These are phyloP conservation scores for Alternaria arborescens DNA, from an alignment of 2,329 filamentous ascomycete genomes.

Conservation along the genomic window DNA sequence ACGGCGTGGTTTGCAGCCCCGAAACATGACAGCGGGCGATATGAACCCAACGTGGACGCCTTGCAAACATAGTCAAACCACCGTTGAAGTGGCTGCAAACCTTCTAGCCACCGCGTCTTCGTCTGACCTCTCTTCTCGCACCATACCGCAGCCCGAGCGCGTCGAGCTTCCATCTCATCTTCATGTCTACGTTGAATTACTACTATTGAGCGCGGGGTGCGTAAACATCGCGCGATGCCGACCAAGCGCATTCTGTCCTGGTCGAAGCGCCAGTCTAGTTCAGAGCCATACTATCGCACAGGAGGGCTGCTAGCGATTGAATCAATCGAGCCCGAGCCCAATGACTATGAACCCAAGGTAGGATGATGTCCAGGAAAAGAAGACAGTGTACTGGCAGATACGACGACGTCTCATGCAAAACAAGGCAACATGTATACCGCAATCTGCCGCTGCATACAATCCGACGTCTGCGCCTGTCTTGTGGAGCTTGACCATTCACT, in stretches of 20 bases:
- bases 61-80: slow-evolving; percentile 14
- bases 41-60: slow-evolving; percentile 21
- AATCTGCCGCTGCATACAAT: slow-evolving; percentile 21
- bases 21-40: slow-evolving; percentile 19
- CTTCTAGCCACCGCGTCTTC: slow-evolving; percentile 3
- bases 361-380: slow-evolving; percentile 21
- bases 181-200: slow-evolving; percentile 15
- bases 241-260: slow-evolving; percentile 57
- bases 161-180: slow-evolving; percentile 1
- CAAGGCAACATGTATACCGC: slow-evolving; percentile 26
- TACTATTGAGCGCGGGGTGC: slow-evolving; percentile 7
- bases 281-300: slow-evolving; percentile 48
- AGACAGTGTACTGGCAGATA: slow-evolving; percentile 42
- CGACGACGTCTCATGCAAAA: slow-evolving; percentile 46
- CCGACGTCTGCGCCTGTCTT: slow-evolving; percentile 34
- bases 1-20: slow-evolving; percentile 15
- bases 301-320: slow-evolving; percentile 52
- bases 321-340: slow-evolving; percentile 18
- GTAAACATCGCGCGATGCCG: slow-evolving; percentile 39
- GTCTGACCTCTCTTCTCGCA: neutral
- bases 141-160: neutral
- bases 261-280: slow-evolving; percentile 52
- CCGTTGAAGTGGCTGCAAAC: neutral
- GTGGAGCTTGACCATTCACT: slow-evolving; percentile 46
- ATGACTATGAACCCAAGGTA: slow-evolving; percentile 42